Conservation (phyloP, 1,284 basidiomycete genomes). For the Gomphus bonarii region DNA sequence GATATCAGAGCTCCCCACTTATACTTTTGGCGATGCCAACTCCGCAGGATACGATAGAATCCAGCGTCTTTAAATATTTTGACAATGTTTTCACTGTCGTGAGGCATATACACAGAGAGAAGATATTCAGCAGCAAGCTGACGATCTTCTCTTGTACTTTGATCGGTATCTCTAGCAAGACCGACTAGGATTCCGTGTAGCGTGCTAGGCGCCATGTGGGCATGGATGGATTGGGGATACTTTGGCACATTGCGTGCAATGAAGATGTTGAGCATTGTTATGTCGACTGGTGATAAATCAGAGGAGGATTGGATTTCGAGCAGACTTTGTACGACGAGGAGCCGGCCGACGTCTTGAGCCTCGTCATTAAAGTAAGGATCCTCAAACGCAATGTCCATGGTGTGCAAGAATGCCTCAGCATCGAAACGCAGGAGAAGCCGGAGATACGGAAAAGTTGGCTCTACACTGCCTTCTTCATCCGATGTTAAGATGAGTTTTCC, state of each 20-base stretch:
- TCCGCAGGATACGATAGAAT: conserved; percentile 85
- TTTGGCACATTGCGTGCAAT: conserved; percentile 94
- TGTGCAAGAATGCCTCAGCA: conserved; percentile 90
- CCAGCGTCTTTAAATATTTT: conserved; percentile 71
- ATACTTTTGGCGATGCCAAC: conserved; percentile 66
- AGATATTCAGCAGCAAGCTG: conserved; percentile 94
- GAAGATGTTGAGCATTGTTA: conserved; percentile 89
- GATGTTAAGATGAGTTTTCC: conserved; percentile 67
- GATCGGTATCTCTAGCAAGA: conserved; percentile 66
- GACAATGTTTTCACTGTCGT: conserved; percentile 61
- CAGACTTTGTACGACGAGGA: conserved; percentile 78
- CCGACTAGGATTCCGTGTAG: conserved; percentile 71
- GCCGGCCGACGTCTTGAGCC: conserved; percentile 56
- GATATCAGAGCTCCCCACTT: conserved; percentile 69
- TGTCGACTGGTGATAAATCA: conserved; percentile 48
- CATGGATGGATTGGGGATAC: conserved; percentile 81
- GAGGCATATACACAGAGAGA: conserved; percentile 85
- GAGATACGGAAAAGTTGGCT: conserved; percentile 84
- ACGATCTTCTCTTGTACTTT: conserved; percentile 79
- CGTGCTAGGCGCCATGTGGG: conserved; percentile 45
- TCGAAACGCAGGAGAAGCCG: conserved; percentile 82
- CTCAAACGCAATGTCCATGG: conserved; percentile 91
- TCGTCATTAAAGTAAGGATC: conserved; percentile 84
- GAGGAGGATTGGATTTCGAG: conserved; percentile 65
- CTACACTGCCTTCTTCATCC: conserved; percentile 57